These are phyloP conservation scores for Oxyria digyna DNA, from an alignment of 148 eudicot species.

Conservation along the genomic window DNA sequence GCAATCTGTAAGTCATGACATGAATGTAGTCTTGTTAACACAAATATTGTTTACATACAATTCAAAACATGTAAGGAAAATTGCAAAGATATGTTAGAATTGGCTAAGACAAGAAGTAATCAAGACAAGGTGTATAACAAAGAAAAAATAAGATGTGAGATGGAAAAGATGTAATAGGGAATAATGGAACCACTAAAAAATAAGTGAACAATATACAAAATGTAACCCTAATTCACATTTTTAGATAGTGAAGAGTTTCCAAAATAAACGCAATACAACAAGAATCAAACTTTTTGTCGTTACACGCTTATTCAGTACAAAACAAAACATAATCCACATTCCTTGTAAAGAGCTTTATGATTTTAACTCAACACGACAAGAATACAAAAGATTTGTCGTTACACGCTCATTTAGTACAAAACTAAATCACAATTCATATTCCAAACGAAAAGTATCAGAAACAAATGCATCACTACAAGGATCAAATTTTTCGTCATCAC, in stretches of 20 bases:
- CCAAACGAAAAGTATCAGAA: not conserved
- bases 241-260: not conserved
- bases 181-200: not conserved
- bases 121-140: not conserved
- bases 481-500: not conserved
- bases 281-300: not conserved
- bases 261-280: not conserved
- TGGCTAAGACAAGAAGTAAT: not conserved
- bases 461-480: not conserved
- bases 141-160: not conserved
- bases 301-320: not conserved
- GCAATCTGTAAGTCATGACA: constrained; percentile 37
- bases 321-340: not conserved
- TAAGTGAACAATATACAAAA: not conserved
- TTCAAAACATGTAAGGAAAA: not conserved
- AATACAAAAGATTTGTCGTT: not conserved
- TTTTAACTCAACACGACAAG: not conserved
- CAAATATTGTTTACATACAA: not conserved
- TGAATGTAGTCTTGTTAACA: not conserved
- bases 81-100: not conserved
- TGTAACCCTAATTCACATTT: not conserved
- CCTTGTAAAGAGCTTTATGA: not conserved
- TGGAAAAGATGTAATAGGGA: not conserved
- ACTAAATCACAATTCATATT: not conserved
- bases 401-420: not conserved